These are phyloP conservation scores for Dactylellina haptotyla DNA, from an alignment of 2,329 filamentous ascomycete genomes.

Conservation along the genomic window DNA sequence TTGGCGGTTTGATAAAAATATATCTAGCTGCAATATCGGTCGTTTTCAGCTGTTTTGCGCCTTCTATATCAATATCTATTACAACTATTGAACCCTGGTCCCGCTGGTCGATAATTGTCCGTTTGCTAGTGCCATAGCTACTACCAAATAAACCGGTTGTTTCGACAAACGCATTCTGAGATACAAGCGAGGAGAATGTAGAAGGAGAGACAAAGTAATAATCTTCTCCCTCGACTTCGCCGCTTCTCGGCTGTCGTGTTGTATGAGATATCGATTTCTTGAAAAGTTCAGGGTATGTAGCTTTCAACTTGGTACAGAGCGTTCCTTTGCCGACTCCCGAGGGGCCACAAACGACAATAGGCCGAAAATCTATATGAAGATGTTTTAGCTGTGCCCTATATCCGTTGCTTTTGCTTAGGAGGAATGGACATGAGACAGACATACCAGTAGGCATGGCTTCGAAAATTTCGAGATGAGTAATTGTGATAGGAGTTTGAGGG, in stretches of 20 bases:
- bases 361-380: constrained; percentile 11
- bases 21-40: constrained; percentile 67
- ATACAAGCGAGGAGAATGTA: constrained; percentile 68
- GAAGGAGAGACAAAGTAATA: constrained; percentile 69
- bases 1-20: constrained; percentile 66
- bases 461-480: not conserved
- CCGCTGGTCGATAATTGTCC: constrained; percentile 64
- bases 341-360: constrained; percentile 14
- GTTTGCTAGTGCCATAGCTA: constrained; percentile 69
- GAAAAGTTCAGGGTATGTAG: constrained; percentile 14
- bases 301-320: constrained; percentile 11
- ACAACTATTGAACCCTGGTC: not conserved
- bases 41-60: constrained; percentile 66
- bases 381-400: constrained; percentile 2
- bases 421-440: constrained; percentile 3
- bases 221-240: constrained; percentile 66
- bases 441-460: constrained; percentile 6
- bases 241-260: constrained; percentile 65
- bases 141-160: constrained; percentile 66
- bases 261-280: constrained; percentile 62
- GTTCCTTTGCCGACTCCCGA: constrained; percentile 18
- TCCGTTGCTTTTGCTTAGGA: not conserved
- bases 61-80: constrained; percentile 59
- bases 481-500: not conserved
- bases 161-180: constrained; percentile 71